A percentile compares a stretch with the other conserved stretches of the same genome.
Conservation (phyloP, 2,329 filamentous ascomycete species). For the Beauveria brongniartii region DNA sequence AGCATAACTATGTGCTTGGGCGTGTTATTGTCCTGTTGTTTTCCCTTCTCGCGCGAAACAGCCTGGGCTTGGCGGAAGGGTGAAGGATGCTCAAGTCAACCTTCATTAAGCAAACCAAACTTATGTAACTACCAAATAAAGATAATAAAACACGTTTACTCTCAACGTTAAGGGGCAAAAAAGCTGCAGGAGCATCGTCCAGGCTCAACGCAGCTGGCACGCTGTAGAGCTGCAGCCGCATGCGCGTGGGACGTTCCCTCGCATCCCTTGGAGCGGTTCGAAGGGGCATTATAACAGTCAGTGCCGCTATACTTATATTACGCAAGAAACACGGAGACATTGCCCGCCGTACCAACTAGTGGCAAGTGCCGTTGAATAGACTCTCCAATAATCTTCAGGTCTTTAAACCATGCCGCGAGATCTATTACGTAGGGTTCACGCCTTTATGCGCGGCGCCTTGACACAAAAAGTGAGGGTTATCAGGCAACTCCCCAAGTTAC, state of each 20-base stretch:
- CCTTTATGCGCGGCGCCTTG: neutral
- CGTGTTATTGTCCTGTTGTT: neutral
- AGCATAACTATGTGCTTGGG: neutral
- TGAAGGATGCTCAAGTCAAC: neutral
- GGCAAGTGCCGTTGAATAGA: neutral
- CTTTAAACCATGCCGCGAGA: neutral
- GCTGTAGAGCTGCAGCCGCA: too few species aligned
- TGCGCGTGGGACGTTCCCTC: too few species aligned
- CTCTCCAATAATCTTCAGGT: neutral
- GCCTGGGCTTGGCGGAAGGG: neutral
- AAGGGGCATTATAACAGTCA: neutral
- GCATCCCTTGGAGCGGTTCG: too few species aligned
- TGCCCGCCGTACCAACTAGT: too few species aligned
- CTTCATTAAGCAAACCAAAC: neutral
- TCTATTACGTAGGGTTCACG: neutral
- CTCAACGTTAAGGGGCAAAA: too few species aligned
- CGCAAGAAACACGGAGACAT: too few species aligned
- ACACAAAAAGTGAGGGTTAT: neutral
- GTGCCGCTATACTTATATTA: neutral
- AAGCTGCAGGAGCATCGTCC: too few species aligned
- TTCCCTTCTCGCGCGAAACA: neutral
- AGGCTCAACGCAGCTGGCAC: neutral
- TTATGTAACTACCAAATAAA: too few species aligned
- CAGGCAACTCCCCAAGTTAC: neutral
- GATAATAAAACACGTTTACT: too few species aligned